phyloP scores from a whole-genome alignment of 1,139 yeast species.

The Protomyces gravidus region DNA sequence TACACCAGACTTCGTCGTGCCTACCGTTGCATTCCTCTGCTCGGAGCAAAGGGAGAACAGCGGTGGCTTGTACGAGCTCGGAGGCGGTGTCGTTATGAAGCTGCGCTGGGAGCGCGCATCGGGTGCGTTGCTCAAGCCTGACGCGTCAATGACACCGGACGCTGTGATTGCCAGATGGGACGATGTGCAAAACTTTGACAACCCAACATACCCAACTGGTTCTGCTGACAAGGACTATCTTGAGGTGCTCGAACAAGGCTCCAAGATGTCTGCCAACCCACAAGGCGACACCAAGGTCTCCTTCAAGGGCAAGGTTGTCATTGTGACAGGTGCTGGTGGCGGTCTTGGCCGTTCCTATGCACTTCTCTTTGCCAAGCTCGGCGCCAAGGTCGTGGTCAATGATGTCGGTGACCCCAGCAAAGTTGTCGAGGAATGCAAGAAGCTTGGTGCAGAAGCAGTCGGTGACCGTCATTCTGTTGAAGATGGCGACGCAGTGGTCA shows the following conservation, averaged over 20 bases:
- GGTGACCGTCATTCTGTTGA: conserved; percentile 74
- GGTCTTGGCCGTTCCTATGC: conserved; percentile 95
- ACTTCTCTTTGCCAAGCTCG: conserved; percentile 73
- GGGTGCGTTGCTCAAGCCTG: conserved; percentile 81
- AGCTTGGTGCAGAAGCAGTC: conserved; percentile 76
- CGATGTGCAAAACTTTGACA: conserved; percentile 60
- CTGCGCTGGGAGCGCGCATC: conserved; percentile 92
- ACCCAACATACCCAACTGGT: conserved; percentile 62
- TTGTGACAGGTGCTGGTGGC: conserved; percentile 93
- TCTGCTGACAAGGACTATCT: conserved; percentile 43
- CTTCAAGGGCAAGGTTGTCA: conserved; percentile 76
- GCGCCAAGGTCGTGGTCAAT: conserved; percentile 93
- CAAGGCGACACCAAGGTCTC: conserved; percentile 57
- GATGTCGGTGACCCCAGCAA: conserved; percentile 68
- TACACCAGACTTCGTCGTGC: conserved; percentile 84
- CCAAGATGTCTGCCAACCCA: conserved; percentile 45
- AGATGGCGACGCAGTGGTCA: conserved; percentile 69
- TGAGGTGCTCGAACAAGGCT: conserved; percentile 40
- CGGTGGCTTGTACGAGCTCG: conserved; percentile 83
- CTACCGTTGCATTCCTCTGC: conserved; percentile 74
- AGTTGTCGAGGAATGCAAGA: conserved; percentile 73
- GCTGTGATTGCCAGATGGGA: conserved; percentile 68
- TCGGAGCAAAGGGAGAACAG: conserved; percentile 58
- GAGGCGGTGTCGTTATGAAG: conserved; percentile 90
- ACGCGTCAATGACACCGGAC: conserved; percentile 73